These are phyloP conservation scores for Ganoderma multipileum DNA, from an alignment of 1,284 basidiomycete genomes.

Conservation along the genomic window DNA sequence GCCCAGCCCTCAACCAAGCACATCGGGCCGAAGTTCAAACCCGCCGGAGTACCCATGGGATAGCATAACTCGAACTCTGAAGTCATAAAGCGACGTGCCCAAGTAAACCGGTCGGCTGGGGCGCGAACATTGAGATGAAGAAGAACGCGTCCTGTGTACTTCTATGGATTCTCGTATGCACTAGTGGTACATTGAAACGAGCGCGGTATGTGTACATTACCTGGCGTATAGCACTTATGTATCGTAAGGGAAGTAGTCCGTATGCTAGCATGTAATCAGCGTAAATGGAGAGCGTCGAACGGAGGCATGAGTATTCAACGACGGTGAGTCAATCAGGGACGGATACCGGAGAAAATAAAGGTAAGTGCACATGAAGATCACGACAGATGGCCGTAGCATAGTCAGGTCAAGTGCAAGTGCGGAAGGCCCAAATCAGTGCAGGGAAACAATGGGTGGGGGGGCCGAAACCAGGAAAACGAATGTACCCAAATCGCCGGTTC, in stretches of 20 bases:
- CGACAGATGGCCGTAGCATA: neutral
- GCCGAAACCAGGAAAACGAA: conserved; percentile 1
- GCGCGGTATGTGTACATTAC: conserved; percentile 37
- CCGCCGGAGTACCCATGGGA: conserved; percentile 32
- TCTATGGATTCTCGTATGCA: conserved; percentile 24
- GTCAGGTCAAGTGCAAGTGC: neutral
- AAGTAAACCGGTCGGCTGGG: neutral
- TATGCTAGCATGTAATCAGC: conserved; percentile 18
- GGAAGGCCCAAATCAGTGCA: neutral
- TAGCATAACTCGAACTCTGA: neutral
- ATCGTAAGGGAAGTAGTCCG: conserved; percentile 22
- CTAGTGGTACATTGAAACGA: conserved; percentile 29
- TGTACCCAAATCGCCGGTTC: neutral
- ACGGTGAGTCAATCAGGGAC: conserved; percentile 9
- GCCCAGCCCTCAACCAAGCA: conserved; percentile 33
- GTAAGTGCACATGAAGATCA: conserved; percentile 9
- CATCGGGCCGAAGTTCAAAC: conserved; percentile 38
- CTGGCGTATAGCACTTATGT: conserved; percentile 19
- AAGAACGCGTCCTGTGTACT: neutral
- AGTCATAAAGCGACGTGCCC: neutral
- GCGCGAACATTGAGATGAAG: neutral
- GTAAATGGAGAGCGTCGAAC: conserved; percentile 8
- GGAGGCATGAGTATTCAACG: conserved; percentile 1
- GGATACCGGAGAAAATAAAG: conserved; percentile 3
- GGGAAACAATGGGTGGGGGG: neutral